Evolutionary conservation across 441 rosid species (phyloP), one percentile per base, ranked within the genome.

Genomic region (Pelargonium citronellum): DNA sequence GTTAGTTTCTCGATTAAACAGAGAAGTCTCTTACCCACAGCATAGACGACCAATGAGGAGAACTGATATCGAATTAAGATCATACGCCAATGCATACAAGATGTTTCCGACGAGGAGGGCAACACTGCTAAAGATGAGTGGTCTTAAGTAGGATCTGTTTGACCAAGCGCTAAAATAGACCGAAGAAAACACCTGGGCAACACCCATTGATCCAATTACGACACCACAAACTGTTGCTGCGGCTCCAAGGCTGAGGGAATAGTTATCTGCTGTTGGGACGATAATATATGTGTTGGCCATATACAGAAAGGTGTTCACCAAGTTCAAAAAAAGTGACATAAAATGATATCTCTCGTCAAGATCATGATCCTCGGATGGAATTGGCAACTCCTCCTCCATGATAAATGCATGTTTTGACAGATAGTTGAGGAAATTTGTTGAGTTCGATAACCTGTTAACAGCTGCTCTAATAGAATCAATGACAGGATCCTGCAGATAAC

Each of bases 141-240:
- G 88, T 67, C 71, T 79, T 73, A 79, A 70, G 79, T 83, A 85
- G 24, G 88, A 85, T 63, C 68, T 79, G 44, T 85, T 85, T 15
- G 87, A 84, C 85, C 85, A 84, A 30, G 85, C 87, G 68, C 87
- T 84, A 67, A 81, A 81, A 74, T 85, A 85, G 71, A 85, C 80
- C 7, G 88, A 85, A 66, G 88, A 83, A 71, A 85, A 79, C 73
- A 85, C 72, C 67, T 85, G 88, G 7, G 88, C 86, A 67, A 85
- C 78, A 66, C 86, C 88, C 88, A 85, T 85, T 41, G 86, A 73
- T 15, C 88, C 88, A 39, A 85, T 85, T 15, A 85, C 77, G 15
- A 79, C 83, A 57, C 88, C 84, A 66, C 87, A 82, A 68, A 82
- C 79, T 24, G 85, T 84, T 49, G 84, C 81, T 0, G 85, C 87